phyloP scores from a whole-genome alignment of 2,329 filamentous ascomycete genomes.

The Hymenoscyphus repandus region DNA sequence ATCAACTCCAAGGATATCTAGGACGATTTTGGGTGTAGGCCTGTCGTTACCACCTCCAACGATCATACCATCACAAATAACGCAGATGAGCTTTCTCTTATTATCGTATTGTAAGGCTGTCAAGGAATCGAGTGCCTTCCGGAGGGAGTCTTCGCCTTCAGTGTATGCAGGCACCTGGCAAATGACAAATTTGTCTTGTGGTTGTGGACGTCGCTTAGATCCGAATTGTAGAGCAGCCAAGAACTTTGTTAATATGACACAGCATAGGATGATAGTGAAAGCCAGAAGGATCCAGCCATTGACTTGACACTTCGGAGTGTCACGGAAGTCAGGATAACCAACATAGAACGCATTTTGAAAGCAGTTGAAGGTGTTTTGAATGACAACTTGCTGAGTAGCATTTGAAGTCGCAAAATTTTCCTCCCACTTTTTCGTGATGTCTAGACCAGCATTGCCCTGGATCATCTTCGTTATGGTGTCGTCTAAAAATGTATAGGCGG shows the following conservation, averaged over 20 bases:
- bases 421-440: constrained; percentile 67
- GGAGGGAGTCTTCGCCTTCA: constrained; percentile 90
- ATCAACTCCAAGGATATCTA: constrained; percentile 95
- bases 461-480: constrained; percentile 61
- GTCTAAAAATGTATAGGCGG: constrained; percentile 68
- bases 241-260: constrained; percentile 83
- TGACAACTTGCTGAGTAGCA: constrained; percentile 42
- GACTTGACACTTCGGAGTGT: constrained; percentile 68
- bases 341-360: constrained; percentile 78
- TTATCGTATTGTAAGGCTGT: constrained; percentile 96
- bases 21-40: constrained; percentile 93
- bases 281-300: constrained; percentile 88
- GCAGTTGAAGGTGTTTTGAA: constrained; percentile 69
- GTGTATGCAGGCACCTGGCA: constrained; percentile 98
- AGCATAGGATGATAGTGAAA: constrained; percentile 78
- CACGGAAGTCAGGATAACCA: constrained; percentile 80
- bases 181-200: constrained; percentile 98
- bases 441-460: constrained; percentile 68
- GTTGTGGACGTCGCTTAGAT: constrained; percentile 79
- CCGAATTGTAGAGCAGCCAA: constrained; percentile 89
- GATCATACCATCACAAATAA: constrained; percentile 97
- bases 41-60: constrained; percentile 94
- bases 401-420: constrained; percentile 46
- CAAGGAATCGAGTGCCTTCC: constrained; percentile 89
- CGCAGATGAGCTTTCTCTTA: constrained; percentile 92